Evolutionary conservation across 1,284 basidiomycete species (phyloP).

Genomic region (Erythrobasidium hasegawianum): DNA sequence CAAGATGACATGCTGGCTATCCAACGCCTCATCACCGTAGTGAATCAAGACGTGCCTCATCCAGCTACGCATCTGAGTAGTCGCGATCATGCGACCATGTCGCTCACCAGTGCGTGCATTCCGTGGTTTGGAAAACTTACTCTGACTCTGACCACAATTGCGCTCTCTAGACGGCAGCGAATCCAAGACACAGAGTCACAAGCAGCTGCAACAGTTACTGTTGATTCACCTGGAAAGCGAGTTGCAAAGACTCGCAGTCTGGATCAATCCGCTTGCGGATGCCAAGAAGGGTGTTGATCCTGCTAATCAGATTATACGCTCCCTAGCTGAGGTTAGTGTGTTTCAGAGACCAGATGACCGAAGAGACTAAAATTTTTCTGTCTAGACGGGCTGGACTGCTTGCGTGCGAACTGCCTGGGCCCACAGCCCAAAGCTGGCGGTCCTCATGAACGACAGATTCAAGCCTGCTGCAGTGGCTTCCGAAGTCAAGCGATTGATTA

Average conservation of each 20-base stretch:
- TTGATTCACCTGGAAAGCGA: slow-evolving; percentile 86
- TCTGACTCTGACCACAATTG: neutral
- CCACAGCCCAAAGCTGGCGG: slow-evolving; percentile 72
- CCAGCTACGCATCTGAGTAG: slow-evolving; percentile 11
- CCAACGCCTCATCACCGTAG: slow-evolving; percentile 55
- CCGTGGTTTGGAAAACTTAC: neutral
- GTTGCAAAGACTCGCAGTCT: slow-evolving; percentile 76
- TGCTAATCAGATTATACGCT: slow-evolving; percentile 5
- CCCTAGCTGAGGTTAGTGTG: slow-evolving; percentile 3
- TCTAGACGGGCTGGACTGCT: slow-evolving; percentile 64
- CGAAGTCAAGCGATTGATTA: slow-evolving; percentile 74
- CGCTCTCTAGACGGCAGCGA: neutral
- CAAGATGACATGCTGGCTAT: slow-evolving; percentile 82
- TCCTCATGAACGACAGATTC: slow-evolving; percentile 82
- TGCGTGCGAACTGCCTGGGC: slow-evolving; percentile 76
- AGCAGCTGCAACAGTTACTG: slow-evolving; percentile 63
- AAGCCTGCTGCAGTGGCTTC: slow-evolving; percentile 59
- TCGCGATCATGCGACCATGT: neutral
- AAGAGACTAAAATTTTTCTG: neutral
- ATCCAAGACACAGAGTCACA: neutral
- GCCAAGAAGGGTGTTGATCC: slow-evolving; percentile 63
- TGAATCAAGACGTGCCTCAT: slow-evolving; percentile 6
- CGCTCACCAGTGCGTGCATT: neutral
- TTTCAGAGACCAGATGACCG: neutral
- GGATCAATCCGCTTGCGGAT: slow-evolving; percentile 84